Evolutionary conservation across 1,139 yeast genomes (phyloP).

Genomic region (Geotrichum reessii): DNA sequence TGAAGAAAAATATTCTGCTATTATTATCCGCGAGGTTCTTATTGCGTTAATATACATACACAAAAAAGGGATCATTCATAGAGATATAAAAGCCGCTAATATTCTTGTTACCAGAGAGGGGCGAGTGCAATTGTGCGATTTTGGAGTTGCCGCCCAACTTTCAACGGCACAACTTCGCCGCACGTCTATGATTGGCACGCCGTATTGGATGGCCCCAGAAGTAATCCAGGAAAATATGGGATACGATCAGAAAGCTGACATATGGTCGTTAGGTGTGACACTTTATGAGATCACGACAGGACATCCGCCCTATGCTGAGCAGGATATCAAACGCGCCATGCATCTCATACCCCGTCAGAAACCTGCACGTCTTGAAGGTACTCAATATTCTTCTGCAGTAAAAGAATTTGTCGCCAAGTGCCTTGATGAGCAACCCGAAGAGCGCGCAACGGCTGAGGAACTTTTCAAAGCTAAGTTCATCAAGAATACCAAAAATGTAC

Average conservation of each 20-base stretch:
- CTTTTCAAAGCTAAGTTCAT: conserved; percentile 69
- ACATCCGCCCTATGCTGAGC: conserved; percentile 94
- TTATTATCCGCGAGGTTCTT: conserved; percentile 74
- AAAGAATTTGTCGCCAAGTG: conserved; percentile 90
- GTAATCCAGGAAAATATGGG: conserved; percentile 90
- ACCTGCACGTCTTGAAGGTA: conserved; percentile 91
- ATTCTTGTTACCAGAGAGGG: conserved; percentile 87
- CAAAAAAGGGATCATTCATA: conserved; percentile 83
- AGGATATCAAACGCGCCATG: conserved; percentile 93
- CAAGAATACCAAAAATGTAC: conserved; percentile 51
- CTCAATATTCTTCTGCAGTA: conserved; percentile 65
- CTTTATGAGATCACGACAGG: conserved; percentile 94
- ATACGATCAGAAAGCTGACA: conserved; percentile 81
- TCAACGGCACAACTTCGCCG: conserved; percentile 73
- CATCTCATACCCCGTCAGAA: conserved; percentile 86
- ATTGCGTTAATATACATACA: conserved; percentile 79
- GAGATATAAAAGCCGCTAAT: conserved; percentile 95
- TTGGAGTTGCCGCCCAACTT: conserved; percentile 95
- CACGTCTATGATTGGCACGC: conserved; percentile 97
- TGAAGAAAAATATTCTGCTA: conserved; percentile 77
- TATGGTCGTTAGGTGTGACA: conserved; percentile 93
- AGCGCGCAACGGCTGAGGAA: conserved; percentile 84
- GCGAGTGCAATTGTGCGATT: conserved; percentile 85
- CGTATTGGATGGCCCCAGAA: conserved; percentile 99
- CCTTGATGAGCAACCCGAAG: conserved; percentile 87